Evolutionary conservation across 768 basidiomycete genomes (phyloP).

Genomic region (Macrocybe gigantea): DNA sequence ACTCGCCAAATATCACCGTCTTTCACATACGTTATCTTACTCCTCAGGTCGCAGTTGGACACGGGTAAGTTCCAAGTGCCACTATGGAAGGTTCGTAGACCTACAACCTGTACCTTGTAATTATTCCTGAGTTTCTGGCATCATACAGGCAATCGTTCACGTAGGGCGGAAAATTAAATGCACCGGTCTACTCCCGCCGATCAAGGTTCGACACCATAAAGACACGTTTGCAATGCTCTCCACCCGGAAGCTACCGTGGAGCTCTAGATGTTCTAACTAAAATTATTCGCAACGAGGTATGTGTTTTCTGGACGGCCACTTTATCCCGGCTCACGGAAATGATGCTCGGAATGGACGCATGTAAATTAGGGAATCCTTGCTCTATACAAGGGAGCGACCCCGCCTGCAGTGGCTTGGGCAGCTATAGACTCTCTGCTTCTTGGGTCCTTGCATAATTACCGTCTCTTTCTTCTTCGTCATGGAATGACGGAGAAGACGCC

Average conservation of each 20-base stretch:
- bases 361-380: slow-evolving; percentile 47
- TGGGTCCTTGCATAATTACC: slow-evolving; percentile 69
- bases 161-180: slow-evolving; percentile 1
- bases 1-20: slow-evolving; percentile 1
- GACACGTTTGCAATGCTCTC: slow-evolving; percentile 65
- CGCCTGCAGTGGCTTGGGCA: slow-evolving; percentile 70
- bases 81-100: slow-evolving; percentile 6
- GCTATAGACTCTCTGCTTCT: slow-evolving; percentile 66
- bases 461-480: slow-evolving; percentile 47
- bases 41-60: slow-evolving; percentile 62
- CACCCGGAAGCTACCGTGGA: slow-evolving; percentile 55
- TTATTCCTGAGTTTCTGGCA: slow-evolving; percentile 2
- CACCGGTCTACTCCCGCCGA: slow-evolving; percentile 6
- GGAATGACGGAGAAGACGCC: slow-evolving; percentile 48
- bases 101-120: neutral
- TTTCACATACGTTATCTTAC: neutral
- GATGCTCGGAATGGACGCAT: neutral
- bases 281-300: slow-evolving; percentile 57
- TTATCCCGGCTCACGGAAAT: neutral
- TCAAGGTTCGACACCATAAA: slow-evolving; percentile 68
- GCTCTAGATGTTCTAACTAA: slow-evolving; percentile 55
- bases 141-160: neutral
- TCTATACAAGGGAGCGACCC: slow-evolving; percentile 70
- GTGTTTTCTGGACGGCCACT: slow-evolving; percentile 5
- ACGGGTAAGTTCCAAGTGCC: slow-evolving; percentile 41